Conservation (phyloP, 768 basidiomycete genomes). For the Pisolithus albus region DNA sequence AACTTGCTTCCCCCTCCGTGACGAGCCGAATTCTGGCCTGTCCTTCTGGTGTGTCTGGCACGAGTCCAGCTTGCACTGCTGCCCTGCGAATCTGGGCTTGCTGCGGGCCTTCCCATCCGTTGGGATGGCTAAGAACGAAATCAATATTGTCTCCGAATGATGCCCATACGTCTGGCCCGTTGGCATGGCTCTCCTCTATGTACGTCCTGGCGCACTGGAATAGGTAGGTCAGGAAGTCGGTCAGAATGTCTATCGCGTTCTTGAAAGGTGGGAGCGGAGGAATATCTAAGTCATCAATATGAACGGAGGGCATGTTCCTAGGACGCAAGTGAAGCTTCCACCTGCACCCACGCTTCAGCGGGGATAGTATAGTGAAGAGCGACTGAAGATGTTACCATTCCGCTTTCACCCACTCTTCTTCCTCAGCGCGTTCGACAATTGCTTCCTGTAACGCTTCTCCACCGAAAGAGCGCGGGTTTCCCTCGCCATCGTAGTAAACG, state of each 20-base stretch:
- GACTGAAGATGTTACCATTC: slow-evolving; percentile 22
- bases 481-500: slow-evolving; percentile 38
- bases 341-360: slow-evolving; percentile 15
- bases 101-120: slow-evolving; percentile 42
- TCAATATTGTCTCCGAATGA: slow-evolving; percentile 36
- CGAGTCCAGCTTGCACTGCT: slow-evolving; percentile 34
- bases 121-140: slow-evolving; percentile 43
- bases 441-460: slow-evolving; percentile 38
- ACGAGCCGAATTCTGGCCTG: slow-evolving; percentile 37
- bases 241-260: slow-evolving; percentile 37
- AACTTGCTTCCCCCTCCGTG: slow-evolving; percentile 48
- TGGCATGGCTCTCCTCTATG: slow-evolving; percentile 40
- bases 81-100: slow-evolving; percentile 40
- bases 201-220: slow-evolving; percentile 36
- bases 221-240: slow-evolving; percentile 45
- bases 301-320: slow-evolving; percentile 12
- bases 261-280: slow-evolving; percentile 39
- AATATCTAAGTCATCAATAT: slow-evolving; percentile 28
- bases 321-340: slow-evolving; percentile 33
- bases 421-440: slow-evolving; percentile 34
- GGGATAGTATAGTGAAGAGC: not conserved
- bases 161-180: slow-evolving; percentile 35
- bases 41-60: slow-evolving; percentile 31
- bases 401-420: slow-evolving; percentile 24
- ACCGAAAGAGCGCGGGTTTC: slow-evolving; percentile 36